Percentiles rank a stretch among this genome's conserved stretches.
These are phyloP conservation scores for Boletus insuetus DNA, from an alignment of 768 basidiomycete species.

Conservation along the genomic window DNA sequence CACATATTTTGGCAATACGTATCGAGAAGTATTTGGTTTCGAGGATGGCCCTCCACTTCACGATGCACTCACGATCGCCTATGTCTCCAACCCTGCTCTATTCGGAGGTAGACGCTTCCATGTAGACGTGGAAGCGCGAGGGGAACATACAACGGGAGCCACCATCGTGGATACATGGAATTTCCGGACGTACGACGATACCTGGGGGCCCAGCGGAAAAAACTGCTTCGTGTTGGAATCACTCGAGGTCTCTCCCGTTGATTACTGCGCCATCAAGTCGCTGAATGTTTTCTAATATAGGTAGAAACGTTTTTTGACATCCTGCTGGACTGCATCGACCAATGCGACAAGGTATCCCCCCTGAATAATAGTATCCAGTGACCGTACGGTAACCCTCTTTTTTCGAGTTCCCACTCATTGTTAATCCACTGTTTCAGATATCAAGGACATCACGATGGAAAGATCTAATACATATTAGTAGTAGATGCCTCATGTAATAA, in stretches of 20 bases:
- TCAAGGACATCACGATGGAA: neutral
- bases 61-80: conserved; percentile 80
- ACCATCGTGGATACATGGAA: conserved; percentile 80
- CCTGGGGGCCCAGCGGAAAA: conserved; percentile 71
- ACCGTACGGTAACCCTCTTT: too few relatives aligned
- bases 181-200: conserved; percentile 54
- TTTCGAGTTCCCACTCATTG: neutral
- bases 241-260: conserved; percentile 50
- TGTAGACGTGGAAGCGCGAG: conserved; percentile 79
- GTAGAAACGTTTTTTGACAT: conserved; percentile 63
- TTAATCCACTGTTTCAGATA: neutral
- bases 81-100: conserved; percentile 64
- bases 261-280: neutral
- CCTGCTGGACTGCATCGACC: conserved; percentile 55
- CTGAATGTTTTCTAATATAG: conserved; percentile 34
- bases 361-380: conserved; percentile 39
- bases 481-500: conserved; percentile 31
- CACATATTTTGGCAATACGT: conserved; percentile 68
- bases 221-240: conserved; percentile 72
- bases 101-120: conserved; percentile 63
- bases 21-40: conserved; percentile 78
- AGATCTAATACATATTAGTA: conserved; percentile 25
- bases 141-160: conserved; percentile 65
- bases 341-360: conserved; percentile 59
- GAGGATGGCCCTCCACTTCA: conserved; percentile 84